Percentiles rank a stretch among this genome's conserved stretches.
Conservation (phyloP, 176 grass and related monocot species). For the Oryza australiensis region DNA sequence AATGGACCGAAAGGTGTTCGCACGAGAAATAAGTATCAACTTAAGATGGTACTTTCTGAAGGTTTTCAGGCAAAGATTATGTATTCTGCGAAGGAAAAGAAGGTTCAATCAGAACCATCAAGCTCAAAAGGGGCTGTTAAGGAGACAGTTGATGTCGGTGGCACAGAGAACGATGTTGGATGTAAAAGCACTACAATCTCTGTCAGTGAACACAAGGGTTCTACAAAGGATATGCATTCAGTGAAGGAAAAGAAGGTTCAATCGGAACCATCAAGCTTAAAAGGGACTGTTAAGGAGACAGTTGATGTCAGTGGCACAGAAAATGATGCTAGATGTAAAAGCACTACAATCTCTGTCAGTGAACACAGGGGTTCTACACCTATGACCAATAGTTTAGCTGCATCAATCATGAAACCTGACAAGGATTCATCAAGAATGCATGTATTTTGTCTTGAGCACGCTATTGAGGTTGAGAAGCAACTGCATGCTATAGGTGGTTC, state of each 20-base stretch:
- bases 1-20: conserved; percentile 42
- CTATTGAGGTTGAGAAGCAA: conserved; percentile 81
- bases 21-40: conserved; percentile 53
- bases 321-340: conserved; percentile 38
- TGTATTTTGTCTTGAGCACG: conserved; percentile 97
- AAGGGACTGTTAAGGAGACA: conserved; percentile 24
- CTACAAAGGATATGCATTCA: conserved; percentile 22
- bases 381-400: conserved; percentile 26
- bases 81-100: conserved; percentile 43
- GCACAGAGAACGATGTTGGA: conserved; percentile 32
- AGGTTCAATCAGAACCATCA: conserved; percentile 44
- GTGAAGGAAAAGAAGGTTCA: conserved; percentile 47
- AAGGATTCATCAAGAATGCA: conserved; percentile 98
- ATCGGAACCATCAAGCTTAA: conserved; percentile 44
- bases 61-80: conserved; percentile 48
- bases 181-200: conserved; percentile 19
- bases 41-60: conserved; percentile 58
- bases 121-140: conserved; percentile 37
- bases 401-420: conserved; percentile 50
- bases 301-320: conserved; percentile 22
- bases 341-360: conserved; percentile 15
- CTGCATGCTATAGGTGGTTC: conserved; percentile 72
- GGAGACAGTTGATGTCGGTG: conserved; percentile 9
- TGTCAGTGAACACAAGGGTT: conserved; percentile 34
- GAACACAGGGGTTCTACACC: conserved; percentile 27